phyloP scores from a whole-genome alignment of 1,284 basidiomycete genomes.

The Malassezia arunalokei region DNA sequence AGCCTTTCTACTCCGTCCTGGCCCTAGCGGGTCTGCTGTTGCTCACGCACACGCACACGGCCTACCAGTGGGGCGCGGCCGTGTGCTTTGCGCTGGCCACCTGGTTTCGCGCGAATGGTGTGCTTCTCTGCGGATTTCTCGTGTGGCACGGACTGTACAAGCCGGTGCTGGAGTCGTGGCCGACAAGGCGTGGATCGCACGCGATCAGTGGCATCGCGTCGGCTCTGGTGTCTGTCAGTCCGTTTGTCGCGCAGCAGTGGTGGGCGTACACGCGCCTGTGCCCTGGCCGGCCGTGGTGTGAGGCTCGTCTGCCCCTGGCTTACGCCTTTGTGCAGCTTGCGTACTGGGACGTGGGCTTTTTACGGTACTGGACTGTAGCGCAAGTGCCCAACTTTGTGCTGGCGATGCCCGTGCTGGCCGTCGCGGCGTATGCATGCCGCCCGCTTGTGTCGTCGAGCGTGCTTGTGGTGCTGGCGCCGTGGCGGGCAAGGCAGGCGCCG shows the following conservation, averaged over 20 bases:
- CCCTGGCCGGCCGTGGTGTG: constrained; percentile 50
- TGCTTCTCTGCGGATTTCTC: constrained; percentile 60
- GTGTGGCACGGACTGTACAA: constrained; percentile 18
- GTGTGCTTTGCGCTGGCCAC: constrained; percentile 58
- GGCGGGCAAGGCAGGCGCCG: not conserved
- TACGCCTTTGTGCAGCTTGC: constrained; percentile 70
- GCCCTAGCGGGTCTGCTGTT: constrained; percentile 56
- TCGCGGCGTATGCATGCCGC: not conserved
- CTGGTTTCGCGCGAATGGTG: constrained; percentile 67
- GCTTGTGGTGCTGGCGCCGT: not conserved
- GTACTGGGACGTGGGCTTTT: constrained; percentile 79
- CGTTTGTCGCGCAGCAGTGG: constrained; percentile 62
- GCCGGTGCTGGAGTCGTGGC: not conserved
- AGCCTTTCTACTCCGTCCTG: constrained; percentile 70
- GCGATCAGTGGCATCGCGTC: not conserved
- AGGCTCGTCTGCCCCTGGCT: constrained; percentile 56
- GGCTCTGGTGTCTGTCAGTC: constrained; percentile 40
- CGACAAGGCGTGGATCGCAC: not conserved
- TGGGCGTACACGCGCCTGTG: constrained; percentile 62
- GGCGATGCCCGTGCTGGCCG: constrained; percentile 56
- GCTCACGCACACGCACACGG: not conserved
- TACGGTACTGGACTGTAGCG: constrained; percentile 69
- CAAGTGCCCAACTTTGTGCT: constrained; percentile 82
- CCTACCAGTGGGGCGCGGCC: constrained; percentile 48
- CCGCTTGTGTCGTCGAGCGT: not conserved